Base-by-base conservation (phyloP, 108 stramenopile species). In the Mediolabrus comicus region DNA sequence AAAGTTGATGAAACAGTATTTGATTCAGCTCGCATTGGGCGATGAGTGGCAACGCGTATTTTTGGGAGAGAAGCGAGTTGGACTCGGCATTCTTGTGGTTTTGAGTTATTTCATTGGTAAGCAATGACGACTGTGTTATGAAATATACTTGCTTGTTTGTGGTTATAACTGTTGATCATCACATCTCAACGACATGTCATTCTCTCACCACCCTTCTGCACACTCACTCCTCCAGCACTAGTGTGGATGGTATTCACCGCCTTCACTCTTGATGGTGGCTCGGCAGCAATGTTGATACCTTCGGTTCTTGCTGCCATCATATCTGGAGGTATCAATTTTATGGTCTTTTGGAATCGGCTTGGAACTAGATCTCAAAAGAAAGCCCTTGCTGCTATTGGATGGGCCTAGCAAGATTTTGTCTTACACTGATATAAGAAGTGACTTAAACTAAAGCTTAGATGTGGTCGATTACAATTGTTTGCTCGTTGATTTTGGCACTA, bases 1-100 rank as follows among this genome's bases (percentile, higher is more conserved):
- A 17, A 49, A 53, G 24, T 55, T 89, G 32, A 86, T 89, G 88
- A 81, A 80, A 35, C 64, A 72, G 28, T 84, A 81, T 31, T 46
- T 91, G 49, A 53, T 86, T 28, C 85, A 88, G 53, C 29, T 80
- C 29, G 72, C 84, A 7, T 72, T 91, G 53, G 71, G 85, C 4
- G 86, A 89, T 53, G 92, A 93, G 67, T 93, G 92, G 92, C 74
- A 84, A 34, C 83, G 92, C 24, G 83, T 90, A 30, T 84, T 87
- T 64, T 62, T 93, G 36, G 70, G 72, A 29, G 92, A 93, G 67
- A 73, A 70, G 43, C 84, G 88, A 8, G 81, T 90, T 19, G 87
- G 82, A 38, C 71, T 93, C 53, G 92, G 89, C 16, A 80, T 84
- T 55, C 61, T 72, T 8, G 78, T 81, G 13, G 60, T 76, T 3